Evolutionary conservation across 495 filamentous ascomycete species (phyloP).

Genomic region (Gamarada debralockiae): DNA sequence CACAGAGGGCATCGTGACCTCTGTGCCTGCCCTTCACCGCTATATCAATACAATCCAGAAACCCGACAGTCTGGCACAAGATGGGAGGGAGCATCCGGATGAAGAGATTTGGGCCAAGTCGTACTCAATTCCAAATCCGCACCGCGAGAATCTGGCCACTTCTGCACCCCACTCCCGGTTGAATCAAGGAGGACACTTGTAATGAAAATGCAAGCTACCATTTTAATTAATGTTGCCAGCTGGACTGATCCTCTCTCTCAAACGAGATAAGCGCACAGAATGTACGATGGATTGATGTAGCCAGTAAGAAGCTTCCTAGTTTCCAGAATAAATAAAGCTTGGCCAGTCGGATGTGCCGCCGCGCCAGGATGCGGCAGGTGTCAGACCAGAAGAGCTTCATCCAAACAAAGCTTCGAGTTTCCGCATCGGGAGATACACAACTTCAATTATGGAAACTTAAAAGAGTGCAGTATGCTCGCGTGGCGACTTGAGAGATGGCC

Average conservation of each 20-base stretch:
- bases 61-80: slow-evolving; percentile 12
- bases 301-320: too few relatives aligned
- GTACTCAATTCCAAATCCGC: too few relatives aligned
- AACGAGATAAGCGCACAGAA: too few relatives aligned
- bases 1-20: slow-evolving; percentile 14
- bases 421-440: slow-evolving; percentile 2
- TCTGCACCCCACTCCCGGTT: slow-evolving; percentile 5
- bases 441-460: neutral
- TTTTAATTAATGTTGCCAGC: neutral
- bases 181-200: neutral
- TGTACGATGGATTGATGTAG: too few relatives aligned
- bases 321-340: too few relatives aligned
- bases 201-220: neutral
- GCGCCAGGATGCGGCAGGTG: too few relatives aligned
- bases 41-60: slow-evolving; percentile 14
- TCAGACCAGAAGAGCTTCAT: too few relatives aligned
- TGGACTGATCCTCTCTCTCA: too few relatives aligned
- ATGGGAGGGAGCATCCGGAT: neutral
- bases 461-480: slow-evolving; percentile 1
- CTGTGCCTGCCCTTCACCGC: slow-evolving; percentile 13
- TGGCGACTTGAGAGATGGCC: slow-evolving; percentile 23
- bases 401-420: too few relatives aligned
- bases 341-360: too few relatives aligned
- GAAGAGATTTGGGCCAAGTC: neutral
- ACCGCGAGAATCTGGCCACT: neutral